Evolutionary conservation across 2,329 filamentous ascomycete genomes (phyloP).

Genomic region (Macrophomina phaseolina): DNA sequence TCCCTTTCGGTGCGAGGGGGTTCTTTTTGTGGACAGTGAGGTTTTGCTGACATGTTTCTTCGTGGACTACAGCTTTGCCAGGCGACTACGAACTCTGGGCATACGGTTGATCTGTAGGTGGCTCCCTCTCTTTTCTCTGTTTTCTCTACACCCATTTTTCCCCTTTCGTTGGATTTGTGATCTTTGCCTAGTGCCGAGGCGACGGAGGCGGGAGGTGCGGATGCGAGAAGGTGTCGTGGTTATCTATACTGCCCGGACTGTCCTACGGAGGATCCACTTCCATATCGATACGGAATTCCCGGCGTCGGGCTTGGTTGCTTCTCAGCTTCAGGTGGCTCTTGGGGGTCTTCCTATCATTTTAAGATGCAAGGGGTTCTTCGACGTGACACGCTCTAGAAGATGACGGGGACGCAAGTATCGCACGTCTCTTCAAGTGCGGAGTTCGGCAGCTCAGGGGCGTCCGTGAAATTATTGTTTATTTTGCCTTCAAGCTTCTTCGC

Average conservation of each 20-base stretch:
- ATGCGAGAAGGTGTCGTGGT: background rate
- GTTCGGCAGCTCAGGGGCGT: background rate
- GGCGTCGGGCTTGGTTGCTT: background rate
- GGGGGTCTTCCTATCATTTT: background rate
- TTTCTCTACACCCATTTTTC: too few relatives aligned
- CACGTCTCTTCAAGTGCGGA: too few relatives aligned
- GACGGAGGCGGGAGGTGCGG: too few relatives aligned
- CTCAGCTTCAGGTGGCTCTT: background rate
- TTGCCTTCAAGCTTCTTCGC: background rate
- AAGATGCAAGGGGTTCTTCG: background rate
- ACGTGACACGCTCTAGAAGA: background rate
- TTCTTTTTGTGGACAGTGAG: too few relatives aligned
- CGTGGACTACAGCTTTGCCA: conserved; percentile 53
- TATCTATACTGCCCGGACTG: conserved; percentile 8
- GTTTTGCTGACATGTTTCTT: conserved; percentile 7
- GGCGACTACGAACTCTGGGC: conserved; percentile 49
- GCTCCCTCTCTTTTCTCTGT: background rate
- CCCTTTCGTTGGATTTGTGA: too few relatives aligned
- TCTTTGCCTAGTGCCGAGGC: too few relatives aligned
- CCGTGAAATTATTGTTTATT: background rate
- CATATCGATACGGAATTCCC: background rate
- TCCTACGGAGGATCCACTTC: background rate
- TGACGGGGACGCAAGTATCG: too few relatives aligned
- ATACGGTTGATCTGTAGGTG: conserved; percentile 63
- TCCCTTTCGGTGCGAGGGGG: too few relatives aligned